phyloP scores from a whole-genome alignment of 1,284 basidiomycete genomes.

The Malassezia yamatoensis region DNA sequence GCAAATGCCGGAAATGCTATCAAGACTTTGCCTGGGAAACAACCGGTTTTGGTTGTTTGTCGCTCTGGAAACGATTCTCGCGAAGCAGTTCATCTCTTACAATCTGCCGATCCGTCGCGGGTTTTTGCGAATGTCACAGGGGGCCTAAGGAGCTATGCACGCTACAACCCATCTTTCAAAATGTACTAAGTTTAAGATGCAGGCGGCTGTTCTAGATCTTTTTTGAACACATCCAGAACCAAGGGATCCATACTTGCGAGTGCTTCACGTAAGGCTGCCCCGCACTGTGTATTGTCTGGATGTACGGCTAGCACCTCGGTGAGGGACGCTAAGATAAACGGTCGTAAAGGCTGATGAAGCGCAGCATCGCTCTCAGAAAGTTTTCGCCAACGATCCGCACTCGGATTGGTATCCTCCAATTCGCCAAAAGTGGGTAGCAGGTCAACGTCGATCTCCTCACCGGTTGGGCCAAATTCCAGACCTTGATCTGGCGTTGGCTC shows the following conservation, averaged over 20 bases:
- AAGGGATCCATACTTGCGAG: conserved; percentile 32
- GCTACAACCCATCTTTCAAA: conserved; percentile 2
- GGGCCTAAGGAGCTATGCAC: conserved; percentile 6
- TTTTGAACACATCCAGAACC: conserved; percentile 36
- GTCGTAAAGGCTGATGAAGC: conserved; percentile 20
- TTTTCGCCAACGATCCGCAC: not conserved
- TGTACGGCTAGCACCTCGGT: conserved; percentile 21
- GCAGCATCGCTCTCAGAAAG: conserved; percentile 22
- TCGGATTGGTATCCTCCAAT: conserved; percentile 36
- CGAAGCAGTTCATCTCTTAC: conserved; percentile 9
- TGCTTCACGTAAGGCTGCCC: conserved; percentile 14
- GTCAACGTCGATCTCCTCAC: conserved; percentile 15
- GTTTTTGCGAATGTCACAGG: conserved; percentile 7
- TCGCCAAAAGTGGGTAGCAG: conserved; percentile 22
- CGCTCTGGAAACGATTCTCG: conserved; percentile 16
- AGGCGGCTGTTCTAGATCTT: conserved; percentile 23
- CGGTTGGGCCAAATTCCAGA: not conserved
- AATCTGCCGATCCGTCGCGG: not conserved
- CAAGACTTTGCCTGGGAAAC: not conserved
- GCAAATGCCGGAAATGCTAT: not conserved
- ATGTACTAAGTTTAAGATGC: conserved; percentile 14
- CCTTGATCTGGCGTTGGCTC: not conserved
- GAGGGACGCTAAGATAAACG: conserved; percentile 24
- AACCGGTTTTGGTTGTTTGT: conserved; percentile 9
- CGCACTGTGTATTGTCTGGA: conserved; percentile 3